phyloP scores from a whole-genome alignment of 345 rosid genomes.

The Aquilaria malaccensis region DNA sequence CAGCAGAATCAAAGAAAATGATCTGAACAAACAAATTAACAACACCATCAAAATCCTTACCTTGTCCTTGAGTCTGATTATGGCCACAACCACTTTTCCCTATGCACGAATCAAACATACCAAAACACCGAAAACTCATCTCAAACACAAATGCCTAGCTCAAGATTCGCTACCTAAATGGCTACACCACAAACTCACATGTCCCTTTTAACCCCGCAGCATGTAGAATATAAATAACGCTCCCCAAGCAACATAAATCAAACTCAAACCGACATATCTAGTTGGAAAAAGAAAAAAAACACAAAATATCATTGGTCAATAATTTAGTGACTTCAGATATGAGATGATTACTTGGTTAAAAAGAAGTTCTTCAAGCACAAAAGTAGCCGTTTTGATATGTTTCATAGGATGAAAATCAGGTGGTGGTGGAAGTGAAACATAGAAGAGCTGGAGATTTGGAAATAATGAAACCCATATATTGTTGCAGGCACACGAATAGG shows the following conservation, averaged over 20 bases:
- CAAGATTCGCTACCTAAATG: not conserved
- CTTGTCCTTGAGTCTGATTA: slow-evolving; percentile 22
- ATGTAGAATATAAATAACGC: not conserved
- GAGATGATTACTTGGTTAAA: not conserved
- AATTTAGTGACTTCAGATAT: not conserved
- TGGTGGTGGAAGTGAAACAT: no score
- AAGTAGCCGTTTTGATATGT: no score
- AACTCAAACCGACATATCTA: not conserved
- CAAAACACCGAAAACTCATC: slow-evolving; percentile 55
- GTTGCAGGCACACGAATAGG: no score
- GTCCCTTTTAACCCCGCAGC: slow-evolving; percentile 6
- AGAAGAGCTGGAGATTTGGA: no score
- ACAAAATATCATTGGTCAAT: not conserved
- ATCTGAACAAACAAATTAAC: slow-evolving; percentile 3
- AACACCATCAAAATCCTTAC: slow-evolving; percentile 24
- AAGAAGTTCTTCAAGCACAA: not conserved
- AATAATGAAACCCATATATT: no score
- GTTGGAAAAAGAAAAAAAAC: not conserved
- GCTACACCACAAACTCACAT: slow-evolving; percentile 11
- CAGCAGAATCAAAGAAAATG: not conserved
- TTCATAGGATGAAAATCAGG: no score
- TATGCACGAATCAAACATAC: slow-evolving; percentile 31
- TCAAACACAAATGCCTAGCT: slow-evolving; percentile 13
- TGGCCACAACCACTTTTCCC: slow-evolving; percentile 22
- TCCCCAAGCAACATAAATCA: not conserved